Percentiles rank a stretch among this genome's conserved stretches.
phyloP scores from a whole-genome alignment of 2,329 filamentous ascomycete genomes.

The Fusarium transvaalense region DNA sequence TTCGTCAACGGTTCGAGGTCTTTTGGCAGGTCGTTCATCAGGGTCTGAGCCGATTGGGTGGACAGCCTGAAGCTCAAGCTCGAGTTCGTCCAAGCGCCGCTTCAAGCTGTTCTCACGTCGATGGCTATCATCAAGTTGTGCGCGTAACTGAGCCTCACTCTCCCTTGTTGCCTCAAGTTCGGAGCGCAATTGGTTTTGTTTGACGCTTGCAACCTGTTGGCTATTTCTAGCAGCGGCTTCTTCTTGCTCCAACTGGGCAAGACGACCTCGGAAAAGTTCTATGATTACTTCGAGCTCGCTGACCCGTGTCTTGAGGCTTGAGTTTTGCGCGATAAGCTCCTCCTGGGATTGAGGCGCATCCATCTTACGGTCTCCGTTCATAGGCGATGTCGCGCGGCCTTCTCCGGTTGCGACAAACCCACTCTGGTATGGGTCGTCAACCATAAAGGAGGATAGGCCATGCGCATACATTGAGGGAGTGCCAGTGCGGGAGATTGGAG shows the following conservation, averaged over 20 bases:
- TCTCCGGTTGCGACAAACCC: constrained; percentile 64
- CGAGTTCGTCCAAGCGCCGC: constrained; percentile 82
- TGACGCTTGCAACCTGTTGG: constrained; percentile 66
- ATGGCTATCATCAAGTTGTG: constrained; percentile 80
- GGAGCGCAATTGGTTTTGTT: constrained; percentile 68
- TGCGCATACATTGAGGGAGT: constrained; percentile 82
- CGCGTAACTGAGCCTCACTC: constrained; percentile 62
- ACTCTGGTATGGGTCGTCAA: constrained; percentile 76
- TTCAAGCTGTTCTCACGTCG: constrained; percentile 85
- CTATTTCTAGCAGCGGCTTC: constrained; percentile 75
- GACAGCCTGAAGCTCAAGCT: constrained; percentile 65
- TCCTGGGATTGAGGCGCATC: constrained; percentile 84
- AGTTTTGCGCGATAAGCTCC: constrained; percentile 82
- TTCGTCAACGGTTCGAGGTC: constrained; percentile 41
- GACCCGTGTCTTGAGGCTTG: constrained; percentile 91
- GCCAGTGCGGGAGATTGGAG: constrained; percentile 81
- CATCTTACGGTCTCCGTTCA: constrained; percentile 71
- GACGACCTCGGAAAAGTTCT: constrained; percentile 79
- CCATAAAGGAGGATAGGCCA: constrained; percentile 83
- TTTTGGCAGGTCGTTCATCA: constrained; percentile 49
- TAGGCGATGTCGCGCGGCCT: constrained; percentile 63
- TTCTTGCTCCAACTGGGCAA: constrained; percentile 83
- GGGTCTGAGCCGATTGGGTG: constrained; percentile 34
- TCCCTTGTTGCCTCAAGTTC: constrained; percentile 64
- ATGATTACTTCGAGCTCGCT: constrained; percentile 97